phyloP scores from a whole-genome alignment of 257 asterid species.

The Coffea eugenioides region DNA sequence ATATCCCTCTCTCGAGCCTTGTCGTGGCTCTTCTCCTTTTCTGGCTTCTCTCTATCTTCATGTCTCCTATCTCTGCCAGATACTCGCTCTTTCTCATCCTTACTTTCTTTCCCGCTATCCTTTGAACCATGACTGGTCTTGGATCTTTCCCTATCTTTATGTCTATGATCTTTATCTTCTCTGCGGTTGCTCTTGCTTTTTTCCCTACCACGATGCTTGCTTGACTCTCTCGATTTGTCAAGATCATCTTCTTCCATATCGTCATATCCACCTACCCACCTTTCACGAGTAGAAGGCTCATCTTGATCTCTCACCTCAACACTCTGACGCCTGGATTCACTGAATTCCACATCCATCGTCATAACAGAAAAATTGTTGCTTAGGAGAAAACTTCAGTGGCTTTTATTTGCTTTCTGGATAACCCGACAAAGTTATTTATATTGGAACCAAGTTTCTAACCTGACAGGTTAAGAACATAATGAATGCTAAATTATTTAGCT shows the following conservation, averaged over 20 bases:
- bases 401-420: background rate
- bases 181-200: constrained; percentile 52
- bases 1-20: constrained; percentile 52
- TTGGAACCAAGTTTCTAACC: background rate
- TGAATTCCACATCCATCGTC: constrained; percentile 11
- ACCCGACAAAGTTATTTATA: background rate
- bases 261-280: constrained; percentile 56
- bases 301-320: constrained; percentile 51
- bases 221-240: constrained; percentile 46
- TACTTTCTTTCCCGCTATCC: constrained; percentile 55
- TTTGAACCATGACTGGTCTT: constrained; percentile 35
- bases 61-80: constrained; percentile 61
- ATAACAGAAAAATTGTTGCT: background rate
- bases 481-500: background rate
- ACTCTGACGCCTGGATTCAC: constrained; percentile 38
- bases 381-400: background rate
- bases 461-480: too few species aligned
- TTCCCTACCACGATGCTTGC: constrained; percentile 61
- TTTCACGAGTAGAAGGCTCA: constrained; percentile 46
- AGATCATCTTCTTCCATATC: constrained; percentile 45
- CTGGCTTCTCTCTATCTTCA: constrained; percentile 66
- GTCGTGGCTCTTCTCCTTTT: constrained; percentile 51
- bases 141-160: constrained; percentile 60
- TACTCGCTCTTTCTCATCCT: constrained; percentile 45
- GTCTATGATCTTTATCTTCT: constrained; percentile 70